Conservation (phyloP, 176 grass and related monocot genomes). For the Puccinellia tenuiflora region DNA sequence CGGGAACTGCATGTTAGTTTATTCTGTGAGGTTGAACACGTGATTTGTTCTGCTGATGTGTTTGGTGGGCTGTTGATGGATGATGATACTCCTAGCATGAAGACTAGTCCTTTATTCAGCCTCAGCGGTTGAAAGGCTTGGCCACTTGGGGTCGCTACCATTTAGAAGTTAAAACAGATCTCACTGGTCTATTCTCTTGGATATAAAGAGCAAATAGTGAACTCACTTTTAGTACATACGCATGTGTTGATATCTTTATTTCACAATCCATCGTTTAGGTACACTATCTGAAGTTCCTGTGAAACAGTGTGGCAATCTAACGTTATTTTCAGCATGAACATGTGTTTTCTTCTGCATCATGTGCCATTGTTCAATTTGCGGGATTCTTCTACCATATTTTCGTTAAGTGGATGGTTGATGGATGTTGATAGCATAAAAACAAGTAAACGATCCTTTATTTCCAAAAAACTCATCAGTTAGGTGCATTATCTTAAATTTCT, state of each 20-base stretch:
- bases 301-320: not conserved
- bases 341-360: not conserved
- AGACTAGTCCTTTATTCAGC: not conserved
- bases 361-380: not conserved
- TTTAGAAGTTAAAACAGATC: not conserved
- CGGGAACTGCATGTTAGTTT: not conserved
- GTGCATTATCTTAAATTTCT: not conserved
- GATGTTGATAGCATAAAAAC: not conserved
- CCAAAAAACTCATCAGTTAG: not conserved
- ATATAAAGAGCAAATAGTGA: not conserved
- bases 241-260: not conserved
- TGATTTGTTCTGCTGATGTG: not conserved
- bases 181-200: not conserved
- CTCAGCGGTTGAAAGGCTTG: not conserved
- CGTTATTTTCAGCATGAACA: not conserved
- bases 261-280: not conserved
- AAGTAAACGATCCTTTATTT: not conserved
- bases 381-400: not conserved
- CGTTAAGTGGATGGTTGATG: not conserved
- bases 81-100: not conserved
- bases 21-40: not conserved
- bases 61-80: not conserved
- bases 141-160: not conserved
- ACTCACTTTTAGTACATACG: not conserved
- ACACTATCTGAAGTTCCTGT: not conserved